These are phyloP conservation scores for Leccinum olivaceopallidum DNA, from an alignment of 768 basidiomycete genomes.

Conservation along the genomic window DNA sequence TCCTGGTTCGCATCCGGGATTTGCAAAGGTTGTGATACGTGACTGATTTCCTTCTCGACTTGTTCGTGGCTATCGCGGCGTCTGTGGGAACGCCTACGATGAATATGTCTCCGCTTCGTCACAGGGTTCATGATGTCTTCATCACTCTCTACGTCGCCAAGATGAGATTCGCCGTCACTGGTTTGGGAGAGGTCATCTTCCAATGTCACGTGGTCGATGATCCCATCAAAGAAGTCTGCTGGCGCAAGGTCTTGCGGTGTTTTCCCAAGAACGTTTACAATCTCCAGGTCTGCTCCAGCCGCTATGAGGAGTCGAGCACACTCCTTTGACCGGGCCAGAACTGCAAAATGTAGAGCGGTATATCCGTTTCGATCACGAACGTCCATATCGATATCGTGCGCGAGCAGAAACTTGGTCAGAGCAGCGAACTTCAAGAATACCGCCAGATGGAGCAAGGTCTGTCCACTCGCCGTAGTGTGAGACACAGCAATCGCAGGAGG, in stretches of 20 bases:
- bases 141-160: slow-evolving; percentile 73
- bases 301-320: slow-evolving; percentile 70
- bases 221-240: slow-evolving; percentile 44
- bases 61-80: slow-evolving; percentile 22
- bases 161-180: slow-evolving; percentile 54
- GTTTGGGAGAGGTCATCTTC: slow-evolving; percentile 28
- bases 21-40: slow-evolving; percentile 3
- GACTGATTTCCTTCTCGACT: slow-evolving; percentile 2
- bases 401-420: slow-evolving; percentile 70
- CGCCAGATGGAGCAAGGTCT: slow-evolving; percentile 89
- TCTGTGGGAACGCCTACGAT: slow-evolving; percentile 33
- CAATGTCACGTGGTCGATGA: slow-evolving; percentile 16
- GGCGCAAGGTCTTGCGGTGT: slow-evolving; percentile 64
- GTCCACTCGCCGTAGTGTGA: slow-evolving; percentile 67
- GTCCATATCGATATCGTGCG: slow-evolving; percentile 76
- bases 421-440: slow-evolving; percentile 73
- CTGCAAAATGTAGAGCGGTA: slow-evolving; percentile 88
- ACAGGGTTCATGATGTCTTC: slow-evolving; percentile 42
- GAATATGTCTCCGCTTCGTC: slow-evolving; percentile 32
- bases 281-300: slow-evolving; percentile 78
- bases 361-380: slow-evolving; percentile 86
- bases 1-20: slow-evolving; percentile 8
- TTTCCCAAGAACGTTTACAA: slow-evolving; percentile 71
- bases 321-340: slow-evolving; percentile 57
- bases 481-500: slow-evolving; percentile 62